Evolutionary conservation across 352 stramenopile genomes (phyloP).

Genomic region (Pythium dissimile): DNA sequence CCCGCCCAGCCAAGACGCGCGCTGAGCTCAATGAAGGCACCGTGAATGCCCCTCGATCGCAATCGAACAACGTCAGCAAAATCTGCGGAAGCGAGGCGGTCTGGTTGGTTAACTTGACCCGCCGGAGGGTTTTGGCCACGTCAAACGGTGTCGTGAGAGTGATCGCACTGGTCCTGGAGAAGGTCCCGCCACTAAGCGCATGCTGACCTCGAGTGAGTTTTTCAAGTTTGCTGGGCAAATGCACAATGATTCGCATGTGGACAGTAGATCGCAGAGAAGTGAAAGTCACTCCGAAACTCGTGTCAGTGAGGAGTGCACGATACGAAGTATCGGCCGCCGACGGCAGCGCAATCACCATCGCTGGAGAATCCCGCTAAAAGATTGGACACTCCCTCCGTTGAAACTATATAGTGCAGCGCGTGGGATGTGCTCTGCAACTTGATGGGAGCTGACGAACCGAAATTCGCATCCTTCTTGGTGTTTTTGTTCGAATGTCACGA

Average conservation of each 20-base stretch:
- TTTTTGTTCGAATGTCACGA: too few relatives aligned
- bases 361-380: conserved; percentile 91
- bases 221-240: too few relatives aligned
- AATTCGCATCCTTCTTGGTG: too few relatives aligned
- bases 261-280: conserved; percentile 96
- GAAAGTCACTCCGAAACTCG: too few relatives aligned
- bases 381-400: conserved; percentile 63
- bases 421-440: conserved; percentile 55
- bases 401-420: conserved; percentile 75
- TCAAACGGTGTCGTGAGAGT: conserved; percentile 94
- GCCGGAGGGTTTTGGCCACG: conserved; percentile 93
- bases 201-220: conserved; percentile 42
- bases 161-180: conserved; percentile 85
- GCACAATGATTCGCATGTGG: conserved; percentile 87
- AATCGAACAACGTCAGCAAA: conserved; percentile 56
- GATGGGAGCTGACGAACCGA: conserved; percentile 24
- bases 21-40: conserved; percentile 61
- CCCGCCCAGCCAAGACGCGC: conserved; percentile 65
- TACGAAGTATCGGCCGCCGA: conserved; percentile 92
- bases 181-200: conserved; percentile 83
- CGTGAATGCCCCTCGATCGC: conserved; percentile 37
- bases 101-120: conserved; percentile 49
- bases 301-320: too few relatives aligned
- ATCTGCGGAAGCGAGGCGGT: conserved; percentile 33
- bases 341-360: conserved; percentile 91